A percentile compares a stretch with the other conserved stretches of the same genome.
These are phyloP conservation scores for Pulveroboletus sp. DNA, from an alignment of 768 basidiomycete species.

Conservation along the genomic window DNA sequence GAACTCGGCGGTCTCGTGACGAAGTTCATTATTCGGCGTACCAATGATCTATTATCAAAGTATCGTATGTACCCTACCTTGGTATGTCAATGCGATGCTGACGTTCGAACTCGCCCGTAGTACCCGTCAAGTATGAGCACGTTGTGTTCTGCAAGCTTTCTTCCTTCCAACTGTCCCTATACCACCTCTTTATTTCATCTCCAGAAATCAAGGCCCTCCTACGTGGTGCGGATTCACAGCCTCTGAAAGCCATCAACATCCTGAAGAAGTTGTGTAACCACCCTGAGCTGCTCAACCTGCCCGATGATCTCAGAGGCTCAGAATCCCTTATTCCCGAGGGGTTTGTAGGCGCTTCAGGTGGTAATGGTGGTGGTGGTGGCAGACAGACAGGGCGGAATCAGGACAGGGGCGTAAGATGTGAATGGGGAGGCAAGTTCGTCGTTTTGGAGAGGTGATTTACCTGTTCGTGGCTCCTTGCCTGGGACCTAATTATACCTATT, in stretches of 20 bases:
- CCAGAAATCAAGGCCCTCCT: conserved; percentile 89
- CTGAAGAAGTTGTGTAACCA: conserved; percentile 96
- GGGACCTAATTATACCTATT: neutral
- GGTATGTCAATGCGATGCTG: neutral
- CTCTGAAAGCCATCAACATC: conserved; percentile 93
- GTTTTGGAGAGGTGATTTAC: conserved; percentile 78
- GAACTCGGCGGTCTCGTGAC: conserved; percentile 84
- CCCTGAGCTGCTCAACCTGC: conserved; percentile 83
- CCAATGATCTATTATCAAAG: conserved; percentile 92
- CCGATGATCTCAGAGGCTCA: conserved; percentile 77
- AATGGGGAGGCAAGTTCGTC: conserved; percentile 89
- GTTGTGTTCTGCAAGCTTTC: conserved; percentile 91
- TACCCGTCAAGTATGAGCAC: conserved; percentile 98
- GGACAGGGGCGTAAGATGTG: conserved; percentile 52
- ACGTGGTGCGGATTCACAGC: conserved; percentile 84
- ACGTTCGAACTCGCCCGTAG: conserved; percentile 38
- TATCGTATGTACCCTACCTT: conserved; percentile 58
- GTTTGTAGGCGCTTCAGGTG: conserved; percentile 52
- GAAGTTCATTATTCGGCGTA: conserved; percentile 92
- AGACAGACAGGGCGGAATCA: conserved; percentile 42
- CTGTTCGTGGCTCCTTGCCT: neutral
- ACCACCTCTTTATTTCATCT: conserved; percentile 86
- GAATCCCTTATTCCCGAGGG: conserved; percentile 79
- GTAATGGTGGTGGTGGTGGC: conserved; percentile 24
- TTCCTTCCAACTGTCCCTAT: conserved; percentile 77